These are phyloP conservation scores for Microdochium trichocladiopsis DNA, from an alignment of 2,329 filamentous ascomycete species.

Conservation along the genomic window DNA sequence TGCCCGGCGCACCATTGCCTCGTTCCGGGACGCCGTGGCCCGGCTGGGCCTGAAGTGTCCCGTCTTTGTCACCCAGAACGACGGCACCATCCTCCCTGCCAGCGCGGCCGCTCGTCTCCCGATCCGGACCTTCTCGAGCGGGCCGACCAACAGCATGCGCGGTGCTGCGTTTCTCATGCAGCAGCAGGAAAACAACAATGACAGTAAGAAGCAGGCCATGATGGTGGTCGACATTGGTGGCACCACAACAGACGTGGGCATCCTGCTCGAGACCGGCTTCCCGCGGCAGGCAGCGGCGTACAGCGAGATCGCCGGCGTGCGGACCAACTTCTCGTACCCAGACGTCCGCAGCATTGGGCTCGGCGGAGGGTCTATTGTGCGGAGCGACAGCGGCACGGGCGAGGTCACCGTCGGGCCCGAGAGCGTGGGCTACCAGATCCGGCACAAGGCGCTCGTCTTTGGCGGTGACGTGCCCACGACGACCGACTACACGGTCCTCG, in stretches of 20 bases:
- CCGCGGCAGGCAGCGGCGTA: slow-evolving; percentile 57
- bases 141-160: slow-evolving; percentile 57
- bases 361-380: slow-evolving; percentile 50
- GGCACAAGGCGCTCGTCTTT: slow-evolving; percentile 46
- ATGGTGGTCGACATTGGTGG: slow-evolving; percentile 63
- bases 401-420: slow-evolving; percentile 48
- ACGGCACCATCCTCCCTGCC: slow-evolving; percentile 52
- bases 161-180: slow-evolving; percentile 53
- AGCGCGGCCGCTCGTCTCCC: slow-evolving; percentile 46
- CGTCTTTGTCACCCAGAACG: slow-evolving; percentile 57
- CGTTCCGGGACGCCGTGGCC: slow-evolving; percentile 45
- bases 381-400: slow-evolving; percentile 22
- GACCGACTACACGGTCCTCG: slow-evolving; percentile 38
- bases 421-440: slow-evolving; percentile 52
- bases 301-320: slow-evolving; percentile 53
- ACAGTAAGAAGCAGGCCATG: slow-evolving; percentile 23
- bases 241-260: slow-evolving; percentile 58
- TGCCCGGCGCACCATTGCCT: slow-evolving; percentile 46
- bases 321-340: slow-evolving; percentile 53
- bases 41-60: slow-evolving; percentile 43
- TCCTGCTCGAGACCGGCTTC: slow-evolving; percentile 54
- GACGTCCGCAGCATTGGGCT: slow-evolving; percentile 54
- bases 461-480: slow-evolving; percentile 49
- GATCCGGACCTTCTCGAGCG: slow-evolving; percentile 55
- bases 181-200: slow-evolving; percentile 16